Base-by-base conservation (phyloP, 495 filamentous ascomycete genomes). In the Penicillium odoratum region DNA sequence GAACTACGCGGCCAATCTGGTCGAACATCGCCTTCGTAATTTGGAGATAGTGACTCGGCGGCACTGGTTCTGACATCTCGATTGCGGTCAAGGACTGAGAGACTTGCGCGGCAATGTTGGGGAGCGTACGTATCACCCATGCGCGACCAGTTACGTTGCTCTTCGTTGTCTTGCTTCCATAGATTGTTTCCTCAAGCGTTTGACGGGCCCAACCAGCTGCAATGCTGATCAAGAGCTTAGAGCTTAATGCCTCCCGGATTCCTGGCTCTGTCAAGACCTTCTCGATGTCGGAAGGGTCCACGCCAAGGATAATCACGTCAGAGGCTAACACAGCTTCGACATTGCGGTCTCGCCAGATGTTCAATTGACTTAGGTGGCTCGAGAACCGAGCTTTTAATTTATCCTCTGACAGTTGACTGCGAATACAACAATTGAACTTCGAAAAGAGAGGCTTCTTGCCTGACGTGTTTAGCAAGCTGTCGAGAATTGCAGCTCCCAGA, bases 211-310 rank as follows among this genome's bases (percentile, higher is more conserved):
- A 75, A 11, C 74, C 75, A 3, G 75, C 75, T n/a, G 69, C 74
- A 9, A 78, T 73, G 59, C 75, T 78, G 58, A 78, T 75, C 6
- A 78, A 42, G 26, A 78, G 62, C 38, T 75, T 78, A 0, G 53
- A 26, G 1, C 46, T 7, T 2, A 76, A 36, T 7, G 68, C 69
- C 5, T 68, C 61, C 7, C 53, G 48, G 13, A 75, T 38, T 0
- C 60, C 65, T 0, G 63, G 53, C 51, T 71, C 58, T 13, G 56
- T 59, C 11, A 78, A 43, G 3, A 65, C 63, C 1, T 29, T 46
- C n/a, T 65, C 50, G 18, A 75, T 66, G 10, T 70, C 67, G 21
- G 59, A 53, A 0, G 75, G 75, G 34, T 74, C 71, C 15, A 70
- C 53, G 18, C 64, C 72, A 2, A 78, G 60, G 6, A 78, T 67